phyloP scores from a whole-genome alignment of 1,139 yeast genomes.

The Dujonia santamariae region DNA sequence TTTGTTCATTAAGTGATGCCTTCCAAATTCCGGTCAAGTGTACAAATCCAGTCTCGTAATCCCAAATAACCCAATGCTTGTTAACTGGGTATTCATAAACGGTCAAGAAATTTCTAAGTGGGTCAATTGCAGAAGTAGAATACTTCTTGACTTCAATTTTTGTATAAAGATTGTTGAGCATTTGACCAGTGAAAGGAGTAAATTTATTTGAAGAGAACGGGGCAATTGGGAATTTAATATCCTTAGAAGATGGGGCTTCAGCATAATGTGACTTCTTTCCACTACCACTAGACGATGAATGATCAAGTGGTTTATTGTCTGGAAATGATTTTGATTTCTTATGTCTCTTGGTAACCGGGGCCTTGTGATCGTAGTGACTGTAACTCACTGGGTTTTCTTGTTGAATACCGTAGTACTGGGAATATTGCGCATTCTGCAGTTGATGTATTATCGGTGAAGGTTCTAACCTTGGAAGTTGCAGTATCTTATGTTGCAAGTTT shows the following conservation, averaged over 20 bases:
- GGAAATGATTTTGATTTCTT: conserved; percentile 12
- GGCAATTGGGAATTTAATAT: conserved; percentile 22
- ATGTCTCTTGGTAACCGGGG: conserved; percentile 8
- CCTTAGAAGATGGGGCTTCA: conserved; percentile 8
- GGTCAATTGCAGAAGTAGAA: conserved; percentile 63
- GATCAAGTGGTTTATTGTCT: conserved; percentile 1
- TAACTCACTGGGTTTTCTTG: no score
- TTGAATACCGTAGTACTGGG: no score
- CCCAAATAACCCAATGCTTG: conserved; percentile 80
- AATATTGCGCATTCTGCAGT: not conserved
- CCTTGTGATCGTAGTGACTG: no score
- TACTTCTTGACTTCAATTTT: conserved; percentile 60
- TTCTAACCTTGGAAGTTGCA: not conserved
- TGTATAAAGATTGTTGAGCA: conserved; percentile 31
- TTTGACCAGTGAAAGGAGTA: conserved; percentile 21
- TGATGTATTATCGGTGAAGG: conserved; percentile 1
- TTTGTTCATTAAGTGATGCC: conserved; percentile 43
- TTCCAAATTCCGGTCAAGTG: conserved; percentile 94
- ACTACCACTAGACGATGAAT: not conserved
- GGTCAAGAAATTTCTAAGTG: conserved; percentile 59
- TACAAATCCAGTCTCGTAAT: conserved; percentile 80
- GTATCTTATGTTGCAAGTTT: not conserved
- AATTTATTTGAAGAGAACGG: conserved; percentile 1
- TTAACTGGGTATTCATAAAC: conserved; percentile 72
- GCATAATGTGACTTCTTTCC: conserved; percentile 7